Conservation (phyloP, 805 yeast genomes). For the Danielozyma ontarioensis region DNA sequence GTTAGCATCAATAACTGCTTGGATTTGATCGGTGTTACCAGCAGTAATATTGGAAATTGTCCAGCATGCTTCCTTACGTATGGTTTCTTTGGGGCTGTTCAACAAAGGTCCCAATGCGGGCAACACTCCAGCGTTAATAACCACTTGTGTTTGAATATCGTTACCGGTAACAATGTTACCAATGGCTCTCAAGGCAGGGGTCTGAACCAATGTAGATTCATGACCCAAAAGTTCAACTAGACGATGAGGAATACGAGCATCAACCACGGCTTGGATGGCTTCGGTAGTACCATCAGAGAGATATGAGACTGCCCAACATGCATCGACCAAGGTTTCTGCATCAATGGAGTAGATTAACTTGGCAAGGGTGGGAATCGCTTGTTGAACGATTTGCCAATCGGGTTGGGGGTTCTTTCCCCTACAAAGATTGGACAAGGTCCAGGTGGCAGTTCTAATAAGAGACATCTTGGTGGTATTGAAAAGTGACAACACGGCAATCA, state of each 20-base stretch:
- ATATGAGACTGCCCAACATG: constrained; percentile 98
- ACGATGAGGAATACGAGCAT: constrained; percentile 91
- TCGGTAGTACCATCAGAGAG: constrained; percentile 88
- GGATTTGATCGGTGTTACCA: constrained; percentile 92
- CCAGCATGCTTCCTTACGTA: constrained; percentile 98
- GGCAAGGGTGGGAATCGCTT: constrained; percentile 87
- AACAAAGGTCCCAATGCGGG: constrained; percentile 78
- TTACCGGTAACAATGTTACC: constrained; percentile 98
- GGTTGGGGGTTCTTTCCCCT: constrained; percentile 97
- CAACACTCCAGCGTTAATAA: constrained; percentile 88
- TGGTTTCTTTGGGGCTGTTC: constrained; percentile 81
- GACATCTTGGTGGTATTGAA: constrained; percentile 81
- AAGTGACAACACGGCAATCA: constrained; percentile 78
- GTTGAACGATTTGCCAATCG: constrained; percentile 82
- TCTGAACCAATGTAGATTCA: constrained; percentile 81
- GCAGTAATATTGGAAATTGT: constrained; percentile 97
- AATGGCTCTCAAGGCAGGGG: constrained; percentile 95
- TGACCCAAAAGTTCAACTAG: constrained; percentile 86
- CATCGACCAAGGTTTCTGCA: constrained; percentile 90
- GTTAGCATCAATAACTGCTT: constrained; percentile 93
- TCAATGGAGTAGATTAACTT: constrained; percentile 87
- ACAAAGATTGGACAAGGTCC: constrained; percentile 96
- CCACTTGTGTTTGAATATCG: constrained; percentile 91
- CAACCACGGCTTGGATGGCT: constrained; percentile 94
- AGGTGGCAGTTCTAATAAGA: constrained; percentile 93